phyloP scores from a whole-genome alignment of 148 eudicot species.

The Rhododendron ferrugineum region DNA sequence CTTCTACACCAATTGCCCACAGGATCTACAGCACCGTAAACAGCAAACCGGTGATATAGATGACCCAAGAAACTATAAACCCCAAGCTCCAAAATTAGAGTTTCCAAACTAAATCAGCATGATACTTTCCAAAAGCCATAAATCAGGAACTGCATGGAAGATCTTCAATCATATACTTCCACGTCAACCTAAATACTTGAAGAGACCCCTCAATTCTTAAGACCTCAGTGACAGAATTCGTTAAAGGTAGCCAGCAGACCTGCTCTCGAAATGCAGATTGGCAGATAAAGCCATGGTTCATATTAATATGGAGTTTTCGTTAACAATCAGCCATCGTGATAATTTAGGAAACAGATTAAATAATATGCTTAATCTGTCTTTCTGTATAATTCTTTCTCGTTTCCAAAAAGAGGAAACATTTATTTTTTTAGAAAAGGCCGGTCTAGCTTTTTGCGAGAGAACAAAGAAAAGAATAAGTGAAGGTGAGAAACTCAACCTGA shows the following conservation, averaged over 20 bases:
- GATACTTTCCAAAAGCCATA: not conserved
- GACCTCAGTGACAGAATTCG: too few species aligned
- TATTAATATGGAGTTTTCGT: not conserved
- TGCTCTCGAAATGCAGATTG: too few species aligned
- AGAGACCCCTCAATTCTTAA: too few species aligned
- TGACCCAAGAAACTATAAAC: not conserved
- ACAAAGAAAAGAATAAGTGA: not conserved
- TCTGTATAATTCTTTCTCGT: not conserved
- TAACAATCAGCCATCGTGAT: not conserved
- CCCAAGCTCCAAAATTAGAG: not conserved
- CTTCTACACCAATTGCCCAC: not conserved
- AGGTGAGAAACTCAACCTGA: constrained; percentile 42
- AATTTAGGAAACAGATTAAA: not conserved
- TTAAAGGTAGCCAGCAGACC: too few species aligned
- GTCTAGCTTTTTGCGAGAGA: not conserved
- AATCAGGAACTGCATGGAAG: too few species aligned
- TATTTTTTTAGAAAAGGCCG: not conserved
- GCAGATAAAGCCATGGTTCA: not conserved
- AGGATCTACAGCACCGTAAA: not conserved
- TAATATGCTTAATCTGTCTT: too few species aligned
- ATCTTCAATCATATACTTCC: too few species aligned
- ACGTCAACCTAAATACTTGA: too few species aligned
- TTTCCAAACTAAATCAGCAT: not conserved
- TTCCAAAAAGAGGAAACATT: not conserved
- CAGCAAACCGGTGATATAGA: not conserved